Evolutionary conservation across 805 yeast species (phyloP).

Genomic region (Lipomyces yamanashiensis): DNA sequence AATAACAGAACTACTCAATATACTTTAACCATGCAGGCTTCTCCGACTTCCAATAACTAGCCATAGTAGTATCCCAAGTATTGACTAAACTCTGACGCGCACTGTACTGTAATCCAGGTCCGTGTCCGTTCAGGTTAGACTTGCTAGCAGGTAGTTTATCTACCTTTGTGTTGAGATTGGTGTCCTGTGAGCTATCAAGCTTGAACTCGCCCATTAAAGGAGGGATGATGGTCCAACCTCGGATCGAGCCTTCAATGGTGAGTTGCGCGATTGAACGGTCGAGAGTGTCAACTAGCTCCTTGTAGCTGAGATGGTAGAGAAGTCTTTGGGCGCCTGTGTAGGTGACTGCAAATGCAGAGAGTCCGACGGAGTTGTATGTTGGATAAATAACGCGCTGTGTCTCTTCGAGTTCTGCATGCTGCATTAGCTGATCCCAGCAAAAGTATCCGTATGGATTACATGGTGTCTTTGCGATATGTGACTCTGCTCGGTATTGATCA

Average conservation of each 20-base stretch:
- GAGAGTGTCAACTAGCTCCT: constrained; percentile 15
- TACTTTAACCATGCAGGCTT: not conserved
- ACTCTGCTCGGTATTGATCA: constrained; percentile 13
- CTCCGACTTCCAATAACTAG: constrained; percentile 1
- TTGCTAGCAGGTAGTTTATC: not conserved
- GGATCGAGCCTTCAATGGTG: constrained; percentile 2
- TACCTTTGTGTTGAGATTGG: constrained; percentile 3
- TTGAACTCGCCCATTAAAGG: constrained; percentile 20
- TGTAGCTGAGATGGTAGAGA: constrained; percentile 13
- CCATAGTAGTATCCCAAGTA: not conserved
- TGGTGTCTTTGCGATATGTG: constrained; percentile 1
- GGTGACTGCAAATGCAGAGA: constrained; percentile 19
- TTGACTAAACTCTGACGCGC: not conserved
- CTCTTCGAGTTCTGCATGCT: constrained; percentile 9
- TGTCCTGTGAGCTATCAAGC: constrained; percentile 10
- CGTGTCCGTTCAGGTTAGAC: constrained; percentile 1
- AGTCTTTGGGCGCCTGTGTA: constrained; percentile 24
- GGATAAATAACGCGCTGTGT: constrained; percentile 18
- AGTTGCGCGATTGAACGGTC: constrained; percentile 15
- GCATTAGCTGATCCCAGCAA: constrained; percentile 13
- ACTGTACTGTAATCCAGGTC: constrained; percentile 3
- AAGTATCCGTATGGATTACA: constrained; percentile 12
- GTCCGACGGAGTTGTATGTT: constrained; percentile 11
- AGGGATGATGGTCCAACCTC: constrained; percentile 21
- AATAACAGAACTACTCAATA: no score